These are phyloP conservation scores for Mortierella alpina DNA, from an alignment of 192 early-diverging fungal genomes.

Conservation along the genomic window DNA sequence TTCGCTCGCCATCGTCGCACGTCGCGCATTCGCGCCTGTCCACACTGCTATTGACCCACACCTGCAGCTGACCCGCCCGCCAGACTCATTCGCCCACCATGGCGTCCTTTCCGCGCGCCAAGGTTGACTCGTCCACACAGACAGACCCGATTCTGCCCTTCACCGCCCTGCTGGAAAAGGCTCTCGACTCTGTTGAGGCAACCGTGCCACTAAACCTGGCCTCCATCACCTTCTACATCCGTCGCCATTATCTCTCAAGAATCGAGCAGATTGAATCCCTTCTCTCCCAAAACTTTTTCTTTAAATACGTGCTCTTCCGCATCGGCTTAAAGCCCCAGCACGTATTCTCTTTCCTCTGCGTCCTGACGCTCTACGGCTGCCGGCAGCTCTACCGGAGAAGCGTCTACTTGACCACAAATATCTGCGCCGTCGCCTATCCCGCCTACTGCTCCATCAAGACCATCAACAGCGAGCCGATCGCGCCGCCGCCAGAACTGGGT, in stretches of 20 bases:
- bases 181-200: slow-evolving; percentile 45
- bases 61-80: background rate
- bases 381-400: slow-evolving; percentile 53
- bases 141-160: slow-evolving; percentile 50
- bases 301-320: slow-evolving; percentile 35
- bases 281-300: slow-evolving; percentile 38
- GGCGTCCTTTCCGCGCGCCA: slow-evolving; percentile 49
- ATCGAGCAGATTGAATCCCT: slow-evolving; percentile 45
- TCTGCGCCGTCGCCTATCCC: slow-evolving; percentile 64
- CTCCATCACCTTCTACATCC: slow-evolving; percentile 54
- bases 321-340: slow-evolving; percentile 50
- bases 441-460: slow-evolving; percentile 58
- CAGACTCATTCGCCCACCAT: slow-evolving; percentile 1
- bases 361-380: slow-evolving; percentile 27
- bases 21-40: background rate
- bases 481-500: slow-evolving; percentile 24
- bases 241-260: slow-evolving; percentile 50
- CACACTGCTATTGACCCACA: background rate
- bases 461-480: slow-evolving; percentile 52
- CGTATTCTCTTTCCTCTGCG: slow-evolving; percentile 40
- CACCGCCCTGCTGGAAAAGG: slow-evolving; percentile 44
- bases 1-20: background rate
- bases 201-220: slow-evolving; percentile 55
- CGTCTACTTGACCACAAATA: slow-evolving; percentile 55
- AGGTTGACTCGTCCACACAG: slow-evolving; percentile 50